These are phyloP conservation scores for Leccinum obscurum DNA, from an alignment of 768 basidiomycete species.

Conservation along the genomic window DNA sequence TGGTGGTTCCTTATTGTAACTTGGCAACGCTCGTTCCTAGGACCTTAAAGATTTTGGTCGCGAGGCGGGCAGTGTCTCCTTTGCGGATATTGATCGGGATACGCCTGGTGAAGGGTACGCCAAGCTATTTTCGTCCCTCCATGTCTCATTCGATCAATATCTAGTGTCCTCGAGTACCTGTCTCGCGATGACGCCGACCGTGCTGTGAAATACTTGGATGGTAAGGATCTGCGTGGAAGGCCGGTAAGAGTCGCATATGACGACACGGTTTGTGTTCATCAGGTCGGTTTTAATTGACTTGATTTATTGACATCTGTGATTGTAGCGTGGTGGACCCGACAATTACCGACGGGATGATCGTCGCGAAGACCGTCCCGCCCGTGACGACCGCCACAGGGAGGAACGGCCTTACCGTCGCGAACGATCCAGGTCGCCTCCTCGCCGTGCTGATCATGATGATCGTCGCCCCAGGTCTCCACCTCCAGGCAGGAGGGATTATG, in stretches of 20 bases:
- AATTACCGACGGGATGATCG: slow-evolving; percentile 79
- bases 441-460: slow-evolving; percentile 70
- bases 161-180: slow-evolving; percentile 87
- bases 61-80: slow-evolving; percentile 89
- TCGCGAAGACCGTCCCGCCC: slow-evolving; percentile 53
- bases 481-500: slow-evolving; percentile 74
- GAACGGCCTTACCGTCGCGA: slow-evolving; percentile 65
- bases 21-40: slow-evolving; percentile 50
- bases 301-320: neutral
- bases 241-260: slow-evolving; percentile 71
- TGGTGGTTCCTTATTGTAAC: slow-evolving; percentile 11
- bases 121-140: neutral
- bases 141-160: slow-evolving; percentile 6
- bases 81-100: slow-evolving; percentile 93
- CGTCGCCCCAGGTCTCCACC: slow-evolving; percentile 79
- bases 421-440: slow-evolving; percentile 79
- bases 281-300: neutral
- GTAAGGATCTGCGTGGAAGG: slow-evolving; percentile 84
- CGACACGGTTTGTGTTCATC: slow-evolving; percentile 50
- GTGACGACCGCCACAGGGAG: slow-evolving; percentile 58
- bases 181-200: slow-evolving; percentile 89
- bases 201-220: slow-evolving; percentile 85
- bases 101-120: slow-evolving; percentile 83
- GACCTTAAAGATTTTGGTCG: slow-evolving; percentile 98
- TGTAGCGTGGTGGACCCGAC: slow-evolving; percentile 63